Evolutionary conservation across 352 stramenopile genomes (phyloP), one percentile per base, ranked within the genome.

Genomic region (Phytophthora cactorum): DNA sequence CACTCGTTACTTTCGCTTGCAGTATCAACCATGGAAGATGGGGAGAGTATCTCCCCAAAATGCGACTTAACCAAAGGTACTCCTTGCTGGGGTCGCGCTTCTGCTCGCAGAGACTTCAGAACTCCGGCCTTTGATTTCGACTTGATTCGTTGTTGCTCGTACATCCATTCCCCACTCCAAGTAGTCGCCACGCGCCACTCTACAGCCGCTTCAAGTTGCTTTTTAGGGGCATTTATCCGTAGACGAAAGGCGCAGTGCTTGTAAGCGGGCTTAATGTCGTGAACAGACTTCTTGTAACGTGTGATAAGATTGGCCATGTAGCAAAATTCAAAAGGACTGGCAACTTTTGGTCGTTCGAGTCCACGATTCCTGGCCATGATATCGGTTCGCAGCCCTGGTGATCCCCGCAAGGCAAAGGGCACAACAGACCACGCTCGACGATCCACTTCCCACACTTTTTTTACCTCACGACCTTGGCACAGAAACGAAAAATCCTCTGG

Each of bases 91-190:
- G 80, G 72, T 49, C 63, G 61, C 39, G 29, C n/a, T 25, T 63
- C 63, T 57, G 69, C 70, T 59, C 80, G 70, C 43, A 91, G 36
- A 11, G 44, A 68, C 52, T 87, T 86, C 31, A 79, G 56, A 2
- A 89, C 59, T 12, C 60, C 32, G 1, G 53, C 31, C 53, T 89
- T 91, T 29, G 68, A 78, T 27, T 67, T 61, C 15, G 61, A 52
- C 3, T 58, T 39, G 12, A 87, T 68, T n/a, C 51, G 63, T 10
- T 56, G 36, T 49, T 91, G 82, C 6, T 76, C 66, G 32, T 84
- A 89, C 8, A 88, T 53, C 82, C 82, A 91, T 50, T 89, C 80
- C 7, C 82, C 82, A 43, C 80, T 86, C 80, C 82, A 91, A 11
- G 82, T 87, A 17, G 74, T 77, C 4, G 67, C 78, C 34, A 91